Evolutionary conservation across 257 asterid genomes (phyloP).

Genomic region (Solanum pimpinellifolium): DNA sequence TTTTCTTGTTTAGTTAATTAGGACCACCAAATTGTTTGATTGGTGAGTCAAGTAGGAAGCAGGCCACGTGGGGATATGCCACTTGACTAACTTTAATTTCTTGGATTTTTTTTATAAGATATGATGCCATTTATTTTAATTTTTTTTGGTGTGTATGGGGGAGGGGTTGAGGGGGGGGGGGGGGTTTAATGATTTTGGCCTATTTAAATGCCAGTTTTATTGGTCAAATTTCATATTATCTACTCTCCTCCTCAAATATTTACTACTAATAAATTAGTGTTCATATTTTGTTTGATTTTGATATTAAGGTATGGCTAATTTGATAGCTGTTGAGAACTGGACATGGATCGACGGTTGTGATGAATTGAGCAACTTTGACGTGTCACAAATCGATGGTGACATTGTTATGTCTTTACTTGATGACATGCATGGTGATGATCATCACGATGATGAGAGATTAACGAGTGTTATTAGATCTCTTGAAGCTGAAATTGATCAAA

Average conservation of each 20-base stretch:
- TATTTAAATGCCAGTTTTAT: not conserved
- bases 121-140: not conserved
- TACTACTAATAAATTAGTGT: not conserved
- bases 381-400: not conserved
- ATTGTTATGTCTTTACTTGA: not conserved
- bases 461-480: not conserved
- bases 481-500: not conserved
- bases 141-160: not conserved
- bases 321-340: slow-evolving; percentile 1
- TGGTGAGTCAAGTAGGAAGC: not conserved
- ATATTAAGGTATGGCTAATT: not conserved
- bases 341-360: not conserved
- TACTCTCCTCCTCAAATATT: not conserved
- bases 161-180: too few relatives aligned
- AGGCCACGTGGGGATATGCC: slow-evolving; percentile 9
- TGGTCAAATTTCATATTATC: not conserved
- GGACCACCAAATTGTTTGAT: not conserved
- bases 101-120: not conserved
- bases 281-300: not conserved
- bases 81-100: not conserved
- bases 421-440: not conserved
- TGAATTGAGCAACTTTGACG: not conserved
- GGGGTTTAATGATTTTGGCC: not conserved
- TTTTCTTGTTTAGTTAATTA: not conserved
- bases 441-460: not conserved